These are phyloP conservation scores for Omphalotus olearius DNA, from an alignment of 1,284 basidiomycete genomes.

Conservation along the genomic window DNA sequence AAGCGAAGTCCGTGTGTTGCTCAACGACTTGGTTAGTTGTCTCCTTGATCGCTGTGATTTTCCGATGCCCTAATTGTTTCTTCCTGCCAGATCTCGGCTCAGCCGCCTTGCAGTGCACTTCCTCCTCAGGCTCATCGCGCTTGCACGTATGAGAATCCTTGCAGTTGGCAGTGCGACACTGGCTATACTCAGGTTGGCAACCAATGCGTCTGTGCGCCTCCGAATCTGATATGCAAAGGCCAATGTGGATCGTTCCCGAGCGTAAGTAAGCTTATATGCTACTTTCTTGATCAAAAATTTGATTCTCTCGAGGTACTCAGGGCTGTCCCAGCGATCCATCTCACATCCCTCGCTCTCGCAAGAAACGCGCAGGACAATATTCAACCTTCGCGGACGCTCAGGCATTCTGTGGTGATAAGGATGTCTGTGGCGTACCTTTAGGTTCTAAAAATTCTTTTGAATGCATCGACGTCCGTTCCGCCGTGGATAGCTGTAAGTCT, in stretches of 20 bases:
- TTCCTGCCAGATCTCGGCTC: constrained; percentile 25
- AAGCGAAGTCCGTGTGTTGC: constrained; percentile 19
- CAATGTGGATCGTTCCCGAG: constrained; percentile 10
- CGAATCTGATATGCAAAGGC: constrained; percentile 12
- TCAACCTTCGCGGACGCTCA: constrained; percentile 14
- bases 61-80: background rate
- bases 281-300: too few species aligned
- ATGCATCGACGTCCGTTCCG: constrained; percentile 14
- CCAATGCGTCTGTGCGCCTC: constrained; percentile 12
- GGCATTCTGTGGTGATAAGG: constrained; percentile 7
- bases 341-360: constrained; percentile 14
- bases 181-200: constrained; percentile 1
- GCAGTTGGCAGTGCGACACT: constrained; percentile 24
- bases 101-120: constrained; percentile 25
- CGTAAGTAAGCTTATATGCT: constrained; percentile 4
- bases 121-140: constrained; percentile 29
- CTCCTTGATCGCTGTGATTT: background rate
- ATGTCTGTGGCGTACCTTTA: constrained; percentile 17
- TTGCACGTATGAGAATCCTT: constrained; percentile 30
- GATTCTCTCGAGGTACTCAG: background rate
- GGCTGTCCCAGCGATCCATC: constrained; percentile 12
- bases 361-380: constrained; percentile 13
- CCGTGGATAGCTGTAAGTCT: constrained; percentile 18
- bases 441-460: constrained; percentile 14
- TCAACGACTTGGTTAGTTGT: constrained; percentile 21